These are phyloP conservation scores for Telopea speciosissima DNA, from an alignment of 177 flowering plant species.

Conservation along the genomic window DNA sequence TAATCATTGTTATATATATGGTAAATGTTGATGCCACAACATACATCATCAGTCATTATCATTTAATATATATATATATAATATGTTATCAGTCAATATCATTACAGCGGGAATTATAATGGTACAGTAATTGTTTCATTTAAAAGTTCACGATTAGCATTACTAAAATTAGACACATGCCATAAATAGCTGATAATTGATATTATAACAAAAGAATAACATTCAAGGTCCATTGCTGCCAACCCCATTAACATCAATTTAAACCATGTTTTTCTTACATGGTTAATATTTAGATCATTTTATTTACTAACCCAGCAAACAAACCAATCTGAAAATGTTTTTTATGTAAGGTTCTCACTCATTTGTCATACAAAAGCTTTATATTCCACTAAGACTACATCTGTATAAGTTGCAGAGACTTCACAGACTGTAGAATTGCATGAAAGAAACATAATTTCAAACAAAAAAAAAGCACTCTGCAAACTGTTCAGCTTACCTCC, in stretches of 20 bases:
- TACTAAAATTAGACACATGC: not conserved
- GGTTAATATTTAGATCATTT: no score
- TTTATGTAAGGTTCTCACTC: no score
- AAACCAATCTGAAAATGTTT: not conserved
- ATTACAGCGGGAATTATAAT: not conserved
- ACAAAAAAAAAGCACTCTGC: not conserved
- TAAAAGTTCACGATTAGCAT: no score
- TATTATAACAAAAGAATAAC: not conserved
- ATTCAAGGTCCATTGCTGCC: not conserved
- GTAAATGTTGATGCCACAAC: no score
- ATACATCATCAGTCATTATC: no score
- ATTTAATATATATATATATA: no score
- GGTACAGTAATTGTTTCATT: not conserved
- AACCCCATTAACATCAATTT: not conserved
- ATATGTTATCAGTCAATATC: no score
- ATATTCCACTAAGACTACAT: not conserved
- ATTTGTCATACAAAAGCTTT: not conserved
- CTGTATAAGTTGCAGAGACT: not conserved
- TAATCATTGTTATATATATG: no score
- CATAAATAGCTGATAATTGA: no score
- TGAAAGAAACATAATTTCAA: no score
- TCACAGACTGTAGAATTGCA: not conserved
- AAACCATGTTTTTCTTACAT: no score
- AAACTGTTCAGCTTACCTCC: constrained; percentile 34
- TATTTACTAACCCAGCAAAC: not conserved